These are phyloP conservation scores for Fusarium tanahbumbuense DNA, from an alignment of 2,329 filamentous ascomycete species.

Conservation along the genomic window DNA sequence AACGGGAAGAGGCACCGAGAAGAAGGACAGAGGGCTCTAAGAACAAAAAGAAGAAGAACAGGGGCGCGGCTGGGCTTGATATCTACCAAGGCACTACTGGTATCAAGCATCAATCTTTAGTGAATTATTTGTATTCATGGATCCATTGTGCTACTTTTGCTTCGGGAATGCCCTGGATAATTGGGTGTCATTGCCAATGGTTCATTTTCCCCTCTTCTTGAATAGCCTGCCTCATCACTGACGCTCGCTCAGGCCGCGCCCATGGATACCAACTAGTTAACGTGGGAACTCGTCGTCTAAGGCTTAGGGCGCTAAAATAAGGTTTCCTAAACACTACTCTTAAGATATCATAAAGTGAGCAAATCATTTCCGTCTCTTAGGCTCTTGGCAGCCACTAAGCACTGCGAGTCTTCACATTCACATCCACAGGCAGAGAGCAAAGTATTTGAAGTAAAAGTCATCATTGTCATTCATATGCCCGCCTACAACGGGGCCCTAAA, in stretches of 20 bases:
- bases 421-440: background rate
- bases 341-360: background rate
- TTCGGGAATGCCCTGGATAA: background rate
- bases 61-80: too few species aligned
- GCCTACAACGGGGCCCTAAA: background rate
- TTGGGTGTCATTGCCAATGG: background rate
- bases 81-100: background rate
- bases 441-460: background rate
- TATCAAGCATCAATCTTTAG: background rate
- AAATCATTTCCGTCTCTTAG: background rate
- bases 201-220: background rate
- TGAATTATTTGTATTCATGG: background rate
- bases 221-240: background rate
- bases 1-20: too few species aligned
- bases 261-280: too few species aligned
- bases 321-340: background rate
- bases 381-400: background rate
- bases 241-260: too few species aligned
- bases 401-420: too few species aligned
- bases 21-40: too few species aligned
- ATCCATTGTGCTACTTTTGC: background rate
- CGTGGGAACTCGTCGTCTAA: too few species aligned
- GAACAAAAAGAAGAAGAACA: too few species aligned
- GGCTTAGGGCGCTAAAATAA: background rate
- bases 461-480: constrained; percentile 11